A percentile compares a stretch with the other conserved stretches of the same genome.
Evolutionary conservation across 2,329 filamentous ascomycete species (phyloP).

Genomic region (Fusarium pseudoanthophilum): DNA sequence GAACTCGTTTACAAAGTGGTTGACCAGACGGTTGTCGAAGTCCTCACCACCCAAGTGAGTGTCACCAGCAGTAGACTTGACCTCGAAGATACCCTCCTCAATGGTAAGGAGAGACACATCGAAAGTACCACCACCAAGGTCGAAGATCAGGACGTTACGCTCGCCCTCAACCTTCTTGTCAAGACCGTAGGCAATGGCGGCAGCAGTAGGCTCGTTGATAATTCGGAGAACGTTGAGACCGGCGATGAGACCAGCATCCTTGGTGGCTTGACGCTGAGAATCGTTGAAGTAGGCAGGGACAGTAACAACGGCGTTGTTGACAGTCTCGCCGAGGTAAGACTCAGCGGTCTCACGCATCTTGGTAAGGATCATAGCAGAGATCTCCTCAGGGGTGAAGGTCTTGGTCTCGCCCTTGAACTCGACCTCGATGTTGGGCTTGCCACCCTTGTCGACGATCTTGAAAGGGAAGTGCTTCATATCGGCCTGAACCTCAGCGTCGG

Average conservation of each 20-base stretch:
- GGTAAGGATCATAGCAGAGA: constrained; percentile 97
- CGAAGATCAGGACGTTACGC: constrained; percentile 99
- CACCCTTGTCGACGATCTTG: constrained; percentile 92
- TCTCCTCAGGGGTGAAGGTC: constrained; percentile 97
- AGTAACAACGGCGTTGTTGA: constrained; percentile 98
- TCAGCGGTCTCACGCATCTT: constrained; percentile 97
- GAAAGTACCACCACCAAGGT: constrained; percentile 99
- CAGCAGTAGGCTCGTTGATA: constrained; percentile 99
- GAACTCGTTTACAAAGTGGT: constrained; percentile 98
- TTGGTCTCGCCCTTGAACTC: constrained; percentile 95
- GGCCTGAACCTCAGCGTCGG: constrained; percentile 98
- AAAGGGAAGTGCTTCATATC: constrained; percentile 99
- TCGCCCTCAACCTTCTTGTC: constrained; percentile 97
- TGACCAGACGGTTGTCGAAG: constrained; percentile 95
- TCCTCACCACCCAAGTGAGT: constrained; percentile 96
- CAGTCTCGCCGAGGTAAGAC: constrained; percentile 97
- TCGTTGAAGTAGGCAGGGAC: constrained; percentile 99
- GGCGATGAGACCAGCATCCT: constrained; percentile 97
- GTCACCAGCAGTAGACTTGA: constrained; percentile 98
- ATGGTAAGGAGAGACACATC: constrained; percentile 99
- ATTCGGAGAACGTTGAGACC: constrained; percentile 99
- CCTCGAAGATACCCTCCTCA: constrained; percentile 98
- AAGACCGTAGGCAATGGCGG: constrained; percentile 98
- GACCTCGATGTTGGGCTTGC: constrained; percentile 92
- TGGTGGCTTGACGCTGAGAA: constrained; percentile 99